Percentiles rank a stretch among this genome's conserved stretches.
Evolutionary conservation across 768 basidiomycete species (phyloP).

Genomic region (Pisolithus marmoratus): DNA sequence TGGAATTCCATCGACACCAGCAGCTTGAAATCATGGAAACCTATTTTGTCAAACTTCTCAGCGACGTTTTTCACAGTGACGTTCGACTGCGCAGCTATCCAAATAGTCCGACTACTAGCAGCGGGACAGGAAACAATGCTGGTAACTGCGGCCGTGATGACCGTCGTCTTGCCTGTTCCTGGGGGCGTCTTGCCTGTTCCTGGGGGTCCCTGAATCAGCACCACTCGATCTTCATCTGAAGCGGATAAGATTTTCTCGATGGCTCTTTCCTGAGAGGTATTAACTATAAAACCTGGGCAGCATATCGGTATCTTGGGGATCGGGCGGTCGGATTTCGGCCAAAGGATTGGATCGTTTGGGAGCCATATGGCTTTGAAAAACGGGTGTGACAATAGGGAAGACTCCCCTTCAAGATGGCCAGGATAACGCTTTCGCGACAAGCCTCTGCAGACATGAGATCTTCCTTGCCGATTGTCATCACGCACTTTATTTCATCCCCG

Average conservation of each 20-base stretch:
- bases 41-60: constrained; percentile 33
- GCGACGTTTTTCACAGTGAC: constrained; percentile 52
- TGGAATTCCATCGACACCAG: constrained; percentile 44
- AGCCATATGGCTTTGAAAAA: constrained; percentile 27
- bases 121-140: constrained; percentile 14
- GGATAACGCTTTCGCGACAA: constrained; percentile 16
- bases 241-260: constrained; percentile 24
- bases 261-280: constrained; percentile 22
- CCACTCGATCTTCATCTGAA: constrained; percentile 14
- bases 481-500: constrained; percentile 16
- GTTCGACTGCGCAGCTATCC: too few relatives aligned
- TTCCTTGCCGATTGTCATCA: constrained; percentile 51
- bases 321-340: constrained; percentile 3
- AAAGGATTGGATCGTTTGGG: constrained; percentile 10
- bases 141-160: constrained; percentile 32
- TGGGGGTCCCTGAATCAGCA: constrained; percentile 32
- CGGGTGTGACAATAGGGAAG: constrained; percentile 13
- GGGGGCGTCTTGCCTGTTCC: constrained; percentile 44
- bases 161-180: constrained; percentile 41
- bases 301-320: not conserved
- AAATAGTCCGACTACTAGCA: constrained; percentile 45
- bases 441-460: constrained; percentile 51
- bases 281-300: constrained; percentile 7
- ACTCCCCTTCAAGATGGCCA: constrained; percentile 12
- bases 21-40: constrained; percentile 31